Conservation (phyloP, 1,284 basidiomycete genomes). For the Leccinum solheimii region DNA sequence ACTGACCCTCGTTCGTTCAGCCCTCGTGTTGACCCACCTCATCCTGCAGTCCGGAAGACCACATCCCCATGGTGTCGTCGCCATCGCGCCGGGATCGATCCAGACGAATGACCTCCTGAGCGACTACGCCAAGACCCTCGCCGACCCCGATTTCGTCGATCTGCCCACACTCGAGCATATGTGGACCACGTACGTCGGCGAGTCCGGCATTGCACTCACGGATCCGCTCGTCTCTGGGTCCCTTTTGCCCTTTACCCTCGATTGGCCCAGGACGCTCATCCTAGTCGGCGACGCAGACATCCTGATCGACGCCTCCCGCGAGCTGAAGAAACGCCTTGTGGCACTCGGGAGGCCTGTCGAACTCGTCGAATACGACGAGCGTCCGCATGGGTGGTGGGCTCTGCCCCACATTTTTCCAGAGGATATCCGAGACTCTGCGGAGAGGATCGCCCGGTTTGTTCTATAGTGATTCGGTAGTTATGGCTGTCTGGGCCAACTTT, state of each 20-base stretch:
- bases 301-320: constrained; percentile 17
- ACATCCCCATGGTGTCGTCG: background rate
- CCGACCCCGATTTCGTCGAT: constrained; percentile 5
- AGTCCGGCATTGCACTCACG: constrained; percentile 6
- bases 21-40: background rate
- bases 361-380: constrained; percentile 28
- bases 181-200: constrained; percentile 13
- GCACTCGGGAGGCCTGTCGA: constrained; percentile 12
- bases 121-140: constrained; percentile 5
- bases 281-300: constrained; percentile 23
- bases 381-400: constrained; percentile 27
- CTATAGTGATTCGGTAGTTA: background rate
- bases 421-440: constrained; percentile 13
- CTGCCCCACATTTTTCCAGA: constrained; percentile 18
- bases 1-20: background rate
- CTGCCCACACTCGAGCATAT: rapidly evolving
- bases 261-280: constrained; percentile 30
- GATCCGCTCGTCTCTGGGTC: constrained; percentile 25
- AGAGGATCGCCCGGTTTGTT: constrained; percentile 21
- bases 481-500: too few relatives aligned
- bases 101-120: background rate
- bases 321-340: constrained; percentile 9
- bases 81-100: background rate
- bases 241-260: constrained; percentile 17
- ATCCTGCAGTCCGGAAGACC: background rate